These are phyloP conservation scores for Trichoderma orchidacearum DNA, from an alignment of 495 filamentous ascomycete species.

Conservation along the genomic window DNA sequence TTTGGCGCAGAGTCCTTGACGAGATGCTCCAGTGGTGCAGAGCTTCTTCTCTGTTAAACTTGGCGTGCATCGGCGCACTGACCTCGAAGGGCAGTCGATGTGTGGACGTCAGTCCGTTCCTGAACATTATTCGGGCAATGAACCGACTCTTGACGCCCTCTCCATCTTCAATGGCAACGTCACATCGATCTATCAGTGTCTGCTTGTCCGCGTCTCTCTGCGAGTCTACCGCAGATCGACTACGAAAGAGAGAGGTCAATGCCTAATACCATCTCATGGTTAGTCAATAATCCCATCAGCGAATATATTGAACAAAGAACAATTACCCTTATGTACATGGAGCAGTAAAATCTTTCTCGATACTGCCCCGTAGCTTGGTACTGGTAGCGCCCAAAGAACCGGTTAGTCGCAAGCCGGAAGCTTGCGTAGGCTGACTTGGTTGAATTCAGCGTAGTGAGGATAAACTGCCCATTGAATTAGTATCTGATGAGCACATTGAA, in stretches of 20 bases:
- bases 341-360: constrained; percentile 35
- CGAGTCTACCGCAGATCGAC: constrained; percentile 19
- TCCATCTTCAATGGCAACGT: constrained; percentile 69
- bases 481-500: neutral
- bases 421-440: constrained; percentile 87
- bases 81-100: constrained; percentile 88
- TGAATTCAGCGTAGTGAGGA: constrained; percentile 74
- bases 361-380: constrained; percentile 35
- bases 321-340: constrained; percentile 28
- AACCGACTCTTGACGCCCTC: constrained; percentile 65
- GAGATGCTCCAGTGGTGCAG: constrained; percentile 69
- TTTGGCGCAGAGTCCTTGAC: constrained; percentile 61
- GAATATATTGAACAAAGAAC: neutral
- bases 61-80: constrained; percentile 66
- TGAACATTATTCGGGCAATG: constrained; percentile 69
- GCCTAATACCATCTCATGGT: constrained; percentile 12
- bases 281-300: neutral
- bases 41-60: constrained; percentile 61
- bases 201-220: constrained; percentile 47
- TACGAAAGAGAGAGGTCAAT: constrained; percentile 29
- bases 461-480: constrained; percentile 38
- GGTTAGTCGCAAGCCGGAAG: constrained; percentile 53
- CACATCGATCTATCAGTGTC: constrained; percentile 72
- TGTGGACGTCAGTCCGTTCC: constrained; percentile 82
- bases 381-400: constrained; percentile 75